These are phyloP conservation scores for Somion occarium DNA, from an alignment of 1,284 basidiomycete species.

Conservation along the genomic window DNA sequence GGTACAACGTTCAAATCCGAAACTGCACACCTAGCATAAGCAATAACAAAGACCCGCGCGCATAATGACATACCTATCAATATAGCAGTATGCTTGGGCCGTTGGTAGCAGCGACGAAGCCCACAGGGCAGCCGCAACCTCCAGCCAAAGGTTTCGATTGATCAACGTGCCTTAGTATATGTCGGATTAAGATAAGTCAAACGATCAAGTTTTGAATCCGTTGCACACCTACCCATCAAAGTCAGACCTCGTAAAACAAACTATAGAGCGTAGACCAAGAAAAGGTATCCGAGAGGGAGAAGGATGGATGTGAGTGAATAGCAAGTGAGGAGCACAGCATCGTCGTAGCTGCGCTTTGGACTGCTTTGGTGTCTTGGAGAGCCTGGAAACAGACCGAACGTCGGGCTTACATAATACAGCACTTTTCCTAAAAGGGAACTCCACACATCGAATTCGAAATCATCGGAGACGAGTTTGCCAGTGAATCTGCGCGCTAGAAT, in stretches of 20 bases:
- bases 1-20: slow-evolving; percentile 20
- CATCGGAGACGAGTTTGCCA: too few relatives aligned
- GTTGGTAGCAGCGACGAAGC: slow-evolving; percentile 15
- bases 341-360: too few relatives aligned
- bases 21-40: slow-evolving; percentile 7
- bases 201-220: too few relatives aligned
- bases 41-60: neutral
- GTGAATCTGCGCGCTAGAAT: too few relatives aligned
- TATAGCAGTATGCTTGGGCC: slow-evolving; percentile 19
- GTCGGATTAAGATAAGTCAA: too few relatives aligned
- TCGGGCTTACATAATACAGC: too few relatives aligned
- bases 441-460: too few relatives aligned
- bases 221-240: too few relatives aligned
- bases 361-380: too few relatives aligned
- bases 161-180: neutral
- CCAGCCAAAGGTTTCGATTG: neutral
- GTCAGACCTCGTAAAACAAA: neutral
- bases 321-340: too few relatives aligned
- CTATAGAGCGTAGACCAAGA: neutral
- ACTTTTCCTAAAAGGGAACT: too few relatives aligned
- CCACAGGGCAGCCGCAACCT: slow-evolving; percentile 1
- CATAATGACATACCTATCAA: slow-evolving; percentile 16
- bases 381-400: too few relatives aligned
- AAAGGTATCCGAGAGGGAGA: neutral
- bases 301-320: neutral